These are phyloP conservation scores for Haplosporangium gracile DNA, from an alignment of 192 early-diverging fungal species.

Conservation along the genomic window DNA sequence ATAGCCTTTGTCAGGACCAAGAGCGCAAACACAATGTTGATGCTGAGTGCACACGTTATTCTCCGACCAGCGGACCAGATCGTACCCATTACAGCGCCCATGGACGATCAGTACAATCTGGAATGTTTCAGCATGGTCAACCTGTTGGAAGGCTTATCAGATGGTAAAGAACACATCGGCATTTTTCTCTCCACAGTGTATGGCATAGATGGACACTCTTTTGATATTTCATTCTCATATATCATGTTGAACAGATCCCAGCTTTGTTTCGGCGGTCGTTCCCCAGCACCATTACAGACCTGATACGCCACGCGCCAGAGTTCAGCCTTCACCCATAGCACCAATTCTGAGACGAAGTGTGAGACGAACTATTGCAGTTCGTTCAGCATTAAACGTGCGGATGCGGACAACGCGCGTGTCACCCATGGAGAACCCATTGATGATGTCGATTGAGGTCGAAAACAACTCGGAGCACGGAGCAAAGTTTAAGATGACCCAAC, in stretches of 20 bases:
- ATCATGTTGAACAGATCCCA: constrained; percentile 15
- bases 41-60: constrained; percentile 53
- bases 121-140: constrained; percentile 69
- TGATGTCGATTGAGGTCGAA: constrained; percentile 75
- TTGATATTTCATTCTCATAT: background rate
- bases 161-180: constrained; percentile 51
- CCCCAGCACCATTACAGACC: constrained; percentile 48
- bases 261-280: constrained; percentile 26
- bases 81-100: constrained; percentile 30
- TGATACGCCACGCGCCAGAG: constrained; percentile 41
- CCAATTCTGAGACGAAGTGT: constrained; percentile 57
- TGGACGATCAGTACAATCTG: constrained; percentile 61
- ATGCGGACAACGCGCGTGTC: constrained; percentile 73
- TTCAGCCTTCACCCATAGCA: constrained; percentile 23
- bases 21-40: constrained; percentile 52
- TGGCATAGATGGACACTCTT: background rate
- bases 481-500: constrained; percentile 60
- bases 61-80: constrained; percentile 42
- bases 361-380: constrained; percentile 58
- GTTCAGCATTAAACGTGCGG: constrained; percentile 67
- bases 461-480: constrained; percentile 67
- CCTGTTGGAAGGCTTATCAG: constrained; percentile 62
- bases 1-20: constrained; percentile 55
- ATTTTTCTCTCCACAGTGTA: background rate
- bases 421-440: constrained; percentile 67